These are phyloP conservation scores for Microstegium vimineum DNA, from an alignment of 176 grass and related monocot species.

Conservation along the genomic window DNA sequence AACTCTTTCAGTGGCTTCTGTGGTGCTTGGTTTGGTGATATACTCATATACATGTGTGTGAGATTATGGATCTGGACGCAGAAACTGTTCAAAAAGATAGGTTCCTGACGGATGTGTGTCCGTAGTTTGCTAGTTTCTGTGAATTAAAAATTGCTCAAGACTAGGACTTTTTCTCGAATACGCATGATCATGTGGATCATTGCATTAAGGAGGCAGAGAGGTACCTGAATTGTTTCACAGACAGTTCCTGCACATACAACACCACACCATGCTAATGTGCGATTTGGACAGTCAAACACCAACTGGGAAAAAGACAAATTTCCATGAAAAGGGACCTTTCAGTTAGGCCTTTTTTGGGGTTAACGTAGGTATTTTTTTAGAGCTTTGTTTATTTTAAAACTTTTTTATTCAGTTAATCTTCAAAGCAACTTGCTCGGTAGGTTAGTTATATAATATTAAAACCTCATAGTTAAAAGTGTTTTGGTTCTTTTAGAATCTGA, in stretches of 20 bases:
- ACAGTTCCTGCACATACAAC: neutral
- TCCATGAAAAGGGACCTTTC: neutral
- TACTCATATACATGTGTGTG: neutral
- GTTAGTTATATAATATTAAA: neutral
- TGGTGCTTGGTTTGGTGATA: neutral
- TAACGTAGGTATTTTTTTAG: neutral
- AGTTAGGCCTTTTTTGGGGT: neutral
- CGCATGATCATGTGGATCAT: too few relatives aligned
- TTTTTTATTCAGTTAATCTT: neutral
- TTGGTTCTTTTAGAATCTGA: neutral
- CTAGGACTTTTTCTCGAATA: too few relatives aligned
- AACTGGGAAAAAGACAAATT: neutral
- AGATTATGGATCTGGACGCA: slow-evolving; percentile 32
- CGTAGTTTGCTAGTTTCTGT: neutral
- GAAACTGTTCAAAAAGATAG: neutral
- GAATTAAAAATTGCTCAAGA: neutral
- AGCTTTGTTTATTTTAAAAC: neutral
- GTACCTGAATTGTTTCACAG: neutral
- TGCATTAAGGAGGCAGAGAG: too few relatives aligned
- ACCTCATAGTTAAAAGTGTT: neutral
- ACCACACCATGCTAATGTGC: neutral
- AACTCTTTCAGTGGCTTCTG: neutral
- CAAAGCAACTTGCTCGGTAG: neutral
- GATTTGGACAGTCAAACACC: neutral
- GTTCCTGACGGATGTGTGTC: neutral